Evolutionary conservation across 176 grass and related monocot genomes (phyloP).

Genomic region (Zea luxurians): DNA sequence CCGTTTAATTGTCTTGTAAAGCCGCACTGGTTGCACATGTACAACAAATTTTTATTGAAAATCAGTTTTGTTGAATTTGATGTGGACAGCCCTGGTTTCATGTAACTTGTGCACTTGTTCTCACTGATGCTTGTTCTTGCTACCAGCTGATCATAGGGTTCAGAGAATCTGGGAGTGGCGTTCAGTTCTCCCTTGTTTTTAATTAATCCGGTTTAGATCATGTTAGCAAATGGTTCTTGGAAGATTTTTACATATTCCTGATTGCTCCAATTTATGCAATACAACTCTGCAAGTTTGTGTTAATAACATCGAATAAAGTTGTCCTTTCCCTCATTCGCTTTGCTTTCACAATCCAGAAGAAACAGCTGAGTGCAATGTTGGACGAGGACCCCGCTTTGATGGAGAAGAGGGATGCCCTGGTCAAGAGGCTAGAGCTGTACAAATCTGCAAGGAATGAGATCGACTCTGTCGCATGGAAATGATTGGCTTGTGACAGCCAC

Average conservation of each 20-base stretch:
- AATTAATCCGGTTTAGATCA: background rate
- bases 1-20: background rate
- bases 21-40: background rate
- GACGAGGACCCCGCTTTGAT: constrained; percentile 94
- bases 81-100: background rate
- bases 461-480: constrained; percentile 96
- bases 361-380: constrained; percentile 95
- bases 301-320: background rate
- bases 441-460: constrained; percentile 93
- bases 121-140: background rate
- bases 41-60: background rate
- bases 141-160: too few relatives aligned
- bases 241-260: constrained; percentile 6
- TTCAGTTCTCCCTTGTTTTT: background rate
- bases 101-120: background rate
- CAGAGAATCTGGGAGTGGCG: background rate
- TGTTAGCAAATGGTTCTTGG: background rate
- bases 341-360: constrained; percentile 60
- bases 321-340: background rate
- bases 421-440: constrained; percentile 94
- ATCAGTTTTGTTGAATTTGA: background rate
- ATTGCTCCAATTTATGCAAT: background rate
- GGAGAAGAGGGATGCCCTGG: constrained; percentile 93
- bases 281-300: background rate
- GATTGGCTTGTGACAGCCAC: constrained; percentile 23